Base-by-base conservation (phyloP, 2,329 filamentous ascomycete species). In the Plectosphaerella plurivora region DNA sequence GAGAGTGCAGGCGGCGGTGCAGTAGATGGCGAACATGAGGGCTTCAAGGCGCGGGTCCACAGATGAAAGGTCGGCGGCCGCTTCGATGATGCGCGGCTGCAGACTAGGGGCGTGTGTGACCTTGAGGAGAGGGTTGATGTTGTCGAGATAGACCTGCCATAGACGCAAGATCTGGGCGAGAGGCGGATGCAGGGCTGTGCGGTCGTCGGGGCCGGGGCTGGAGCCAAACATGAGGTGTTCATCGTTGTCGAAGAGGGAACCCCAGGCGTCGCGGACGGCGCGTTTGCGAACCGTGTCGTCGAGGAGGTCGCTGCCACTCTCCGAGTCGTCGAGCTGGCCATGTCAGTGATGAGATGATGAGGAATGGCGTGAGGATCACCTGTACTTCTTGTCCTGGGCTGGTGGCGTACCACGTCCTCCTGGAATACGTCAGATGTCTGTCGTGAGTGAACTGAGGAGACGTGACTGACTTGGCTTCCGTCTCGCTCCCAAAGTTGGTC, bases 141-240 rank as follows among this genome's bases (percentile, higher is more conserved):
- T 75, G 33, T 61, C 59, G 49, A 68, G 69, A 57, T 68, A 76
- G 11, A 63, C 63, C 1, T 59, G 51, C 49, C 67, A 65, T 14
- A 76, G 62, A 25, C 63, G 65, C 20, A 64, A 60, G 49, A 75
- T 69, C 45, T 70, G 68, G 18, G 2, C 67, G 4, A 44, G n/a
- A 4, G 47, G n/a, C 9, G 20, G 41, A 44, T 44, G 41, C 4
- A 44, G 11, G 4, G n/a, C 7, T 3, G 41, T 20, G 4, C n/a
- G 61, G 54, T 79, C 68, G n/a, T 77, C 59, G 2, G 57, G 53
- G 20, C 64, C 59, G 16, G 67, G 65, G 4, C 61, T 68, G 2
- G 73, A 68, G 28, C 79, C 78, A 58, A 86, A 79, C 0, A 87
- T 63, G 25, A 84, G 71, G 37, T 76, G 66, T 49, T 81, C 72